A percentile compares a stretch with the other conserved stretches of the same genome.
phyloP scores from a whole-genome alignment of 768 basidiomycete species.

The Calocera cornea region DNA sequence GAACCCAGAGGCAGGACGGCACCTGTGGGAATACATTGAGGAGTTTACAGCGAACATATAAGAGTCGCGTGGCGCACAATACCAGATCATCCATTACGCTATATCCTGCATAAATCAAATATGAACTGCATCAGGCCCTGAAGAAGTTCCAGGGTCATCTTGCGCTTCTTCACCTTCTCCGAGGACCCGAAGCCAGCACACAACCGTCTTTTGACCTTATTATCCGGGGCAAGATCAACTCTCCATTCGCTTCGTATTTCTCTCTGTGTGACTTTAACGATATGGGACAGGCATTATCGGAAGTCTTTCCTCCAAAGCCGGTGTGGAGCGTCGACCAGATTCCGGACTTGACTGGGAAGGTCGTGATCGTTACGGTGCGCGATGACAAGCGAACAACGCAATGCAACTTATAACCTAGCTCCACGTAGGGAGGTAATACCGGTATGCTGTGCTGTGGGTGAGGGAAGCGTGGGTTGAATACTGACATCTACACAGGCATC shows the following conservation, averaged over 20 bases:
- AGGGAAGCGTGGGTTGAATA: too few relatives aligned
- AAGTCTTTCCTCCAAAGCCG: slow-evolving; percentile 9
- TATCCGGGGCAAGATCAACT: too few relatives aligned
- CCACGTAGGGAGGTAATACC: not conserved
- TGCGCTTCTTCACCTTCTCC: too few relatives aligned
- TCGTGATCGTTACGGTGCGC: slow-evolving; percentile 5
- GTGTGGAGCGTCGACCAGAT: slow-evolving; percentile 10
- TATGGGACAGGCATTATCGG: not conserved
- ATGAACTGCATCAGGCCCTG: too few relatives aligned
- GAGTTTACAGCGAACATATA: slow-evolving; percentile 16
- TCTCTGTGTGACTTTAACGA: too few relatives aligned
- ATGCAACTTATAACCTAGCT: not conserved
- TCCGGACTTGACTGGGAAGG: slow-evolving; percentile 13
- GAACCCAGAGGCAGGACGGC: slow-evolving; percentile 26
- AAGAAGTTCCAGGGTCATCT: too few relatives aligned
- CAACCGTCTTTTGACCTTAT: too few relatives aligned
- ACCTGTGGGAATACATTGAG: slow-evolving; percentile 38
- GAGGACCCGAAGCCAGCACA: too few relatives aligned
- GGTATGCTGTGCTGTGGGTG: not conserved
- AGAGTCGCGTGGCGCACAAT: not conserved
- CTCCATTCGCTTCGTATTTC: too few relatives aligned
- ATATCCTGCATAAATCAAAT: not conserved
- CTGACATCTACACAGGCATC: not conserved
- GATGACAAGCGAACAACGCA: not conserved
- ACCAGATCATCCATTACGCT: not conserved